Evolutionary conservation across 2,329 filamentous ascomycete genomes (phyloP), one percentile per base, ranked within the genome.

Genomic region (Tolypocladium ovalisporum): DNA sequence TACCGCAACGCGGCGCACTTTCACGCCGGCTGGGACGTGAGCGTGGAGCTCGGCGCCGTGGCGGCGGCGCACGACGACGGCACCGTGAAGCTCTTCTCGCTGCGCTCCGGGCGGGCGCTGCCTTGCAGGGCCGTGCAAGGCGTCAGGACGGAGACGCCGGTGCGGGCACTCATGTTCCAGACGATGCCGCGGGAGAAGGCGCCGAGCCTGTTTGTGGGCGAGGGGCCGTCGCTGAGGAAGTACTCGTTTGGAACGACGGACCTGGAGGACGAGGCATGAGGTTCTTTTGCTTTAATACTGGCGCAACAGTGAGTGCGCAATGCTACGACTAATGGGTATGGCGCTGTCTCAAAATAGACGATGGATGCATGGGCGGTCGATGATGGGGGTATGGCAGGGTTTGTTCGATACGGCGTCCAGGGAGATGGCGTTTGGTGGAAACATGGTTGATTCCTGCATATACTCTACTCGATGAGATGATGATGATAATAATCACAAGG

Each of bases 51-150:
- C 9, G 79, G 79, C 15, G 62, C 81, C 29, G 75, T 82, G 5
- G 82, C 82, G 0, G 78, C 81, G 0, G 80, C 78, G 0, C 79
- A 82, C 52, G 77, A 80, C 42, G 73, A 79, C 53, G 76, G 75
- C 13, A 74, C 67, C 0, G 69, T 84, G 0, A 72, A 63, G 1
- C 61, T 84, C 15, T 83, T 81, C 62, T 82, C 80, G 10, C 64
- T 81, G 8, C 62, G 61, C 9, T 77, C 75, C 2, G 81, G 81
- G 0, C 60, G 69, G 13, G 64, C 65, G 13, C 60, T 83, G 6
- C 59, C 59, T 3, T 63, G 61, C 13, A 59, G 64, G 0, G 67
- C 57, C 1, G 37, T 76, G 22, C 68, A 65, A 0, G 22, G 40
- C 2, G 35, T 71, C 7, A 52, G 37, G 24, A 55, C 61, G 0